These are phyloP conservation scores for Lentinula lateritia DNA, from an alignment of 768 basidiomycete genomes.

Conservation along the genomic window DNA sequence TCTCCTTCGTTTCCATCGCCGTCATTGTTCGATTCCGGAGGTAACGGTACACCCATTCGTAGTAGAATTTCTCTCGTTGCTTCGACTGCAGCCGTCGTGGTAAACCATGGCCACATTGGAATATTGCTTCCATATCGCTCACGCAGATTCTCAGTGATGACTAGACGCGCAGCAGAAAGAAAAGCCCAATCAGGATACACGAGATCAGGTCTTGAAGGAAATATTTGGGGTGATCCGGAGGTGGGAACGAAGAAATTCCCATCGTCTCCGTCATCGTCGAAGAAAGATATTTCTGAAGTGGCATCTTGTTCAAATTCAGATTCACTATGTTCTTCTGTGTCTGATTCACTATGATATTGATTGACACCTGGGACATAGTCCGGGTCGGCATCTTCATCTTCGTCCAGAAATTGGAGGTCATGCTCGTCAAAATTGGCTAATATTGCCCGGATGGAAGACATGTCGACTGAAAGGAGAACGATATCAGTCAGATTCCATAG, in stretches of 20 bases:
- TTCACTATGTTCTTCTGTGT: background rate
- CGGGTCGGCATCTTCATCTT: constrained; percentile 10
- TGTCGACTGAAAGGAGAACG: background rate
- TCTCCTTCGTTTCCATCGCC: background rate
- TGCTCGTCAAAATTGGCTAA: background rate
- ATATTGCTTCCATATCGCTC: background rate
- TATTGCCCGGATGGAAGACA: background rate
- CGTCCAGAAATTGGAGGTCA: constrained; percentile 9
- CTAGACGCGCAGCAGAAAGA: constrained; percentile 42
- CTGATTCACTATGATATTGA: background rate
- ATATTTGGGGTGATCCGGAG: background rate
- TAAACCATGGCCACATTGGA: constrained; percentile 7
- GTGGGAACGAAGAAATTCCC: background rate
- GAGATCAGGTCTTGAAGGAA: constrained; percentile 21
- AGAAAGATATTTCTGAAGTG: background rate
- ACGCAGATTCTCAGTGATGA: constrained; percentile 45
- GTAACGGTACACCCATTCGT: background rate
- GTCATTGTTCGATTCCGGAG: background rate
- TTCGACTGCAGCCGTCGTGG: background rate
- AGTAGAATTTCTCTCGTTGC: constrained; percentile 2
- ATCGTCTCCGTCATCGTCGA: constrained; percentile 8
- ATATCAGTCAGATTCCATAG: background rate
- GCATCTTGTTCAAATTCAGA: constrained; percentile 15
- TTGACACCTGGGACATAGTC: constrained; percentile 5
- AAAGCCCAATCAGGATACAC: constrained; percentile 45